Conservation (phyloP, 441 rosid genomes). For the Melastoma candidum region DNA sequence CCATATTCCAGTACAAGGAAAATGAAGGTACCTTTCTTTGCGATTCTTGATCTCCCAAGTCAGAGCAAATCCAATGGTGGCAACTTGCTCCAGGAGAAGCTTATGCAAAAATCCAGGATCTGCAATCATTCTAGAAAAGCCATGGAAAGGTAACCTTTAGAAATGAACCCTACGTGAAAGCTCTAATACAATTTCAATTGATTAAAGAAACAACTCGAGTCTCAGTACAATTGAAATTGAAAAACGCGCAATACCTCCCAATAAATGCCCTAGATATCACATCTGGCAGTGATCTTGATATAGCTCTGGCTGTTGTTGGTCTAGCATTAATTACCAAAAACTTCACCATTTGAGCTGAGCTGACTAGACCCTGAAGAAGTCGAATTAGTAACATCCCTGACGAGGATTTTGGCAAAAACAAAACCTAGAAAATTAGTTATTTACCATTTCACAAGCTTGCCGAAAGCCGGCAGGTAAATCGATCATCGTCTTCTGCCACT, state of each 20-base stretch:
- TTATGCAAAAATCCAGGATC: slow-evolving; percentile 88
- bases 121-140: slow-evolving; percentile 74
- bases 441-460: slow-evolving; percentile 97
- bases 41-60: slow-evolving; percentile 93
- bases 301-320: slow-evolving; percentile 71
- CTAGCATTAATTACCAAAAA: slow-evolving; percentile 88
- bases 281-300: slow-evolving; percentile 82
- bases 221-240: not conserved
- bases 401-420: slow-evolving; percentile 3
- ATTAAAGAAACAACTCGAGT: not conserved
- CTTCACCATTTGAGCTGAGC: slow-evolving; percentile 93
- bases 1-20: not conserved
- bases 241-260: slow-evolving; percentile 59
- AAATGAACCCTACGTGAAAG: not conserved
- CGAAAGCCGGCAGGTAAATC: slow-evolving; percentile 96
- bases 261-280: slow-evolving; percentile 79
- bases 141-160: slow-evolving; percentile 5
- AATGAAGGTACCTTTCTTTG: slow-evolving; percentile 54
- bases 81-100: slow-evolving; percentile 83
- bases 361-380: slow-evolving; percentile 76
- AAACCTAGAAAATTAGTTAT: not conserved
- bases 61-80: slow-evolving; percentile 77
- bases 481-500: slow-evolving; percentile 95
- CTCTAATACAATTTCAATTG: not conserved
- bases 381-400: slow-evolving; percentile 11